Base-by-base conservation (phyloP, 1,284 basidiomycete species). In the Neonothopanus nambi region DNA sequence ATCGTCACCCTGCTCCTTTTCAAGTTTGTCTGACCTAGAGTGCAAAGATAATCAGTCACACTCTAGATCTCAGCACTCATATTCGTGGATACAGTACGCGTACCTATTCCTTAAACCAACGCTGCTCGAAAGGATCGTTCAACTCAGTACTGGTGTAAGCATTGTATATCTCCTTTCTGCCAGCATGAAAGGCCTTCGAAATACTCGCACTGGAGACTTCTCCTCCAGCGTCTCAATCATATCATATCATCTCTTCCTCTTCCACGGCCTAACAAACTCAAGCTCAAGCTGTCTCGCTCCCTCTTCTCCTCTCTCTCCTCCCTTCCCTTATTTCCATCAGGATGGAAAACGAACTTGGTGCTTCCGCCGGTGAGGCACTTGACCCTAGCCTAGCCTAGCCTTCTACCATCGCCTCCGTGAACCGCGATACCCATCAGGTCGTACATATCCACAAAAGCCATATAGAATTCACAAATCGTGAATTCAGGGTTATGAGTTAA, bases 401-500 rank as follows among this genome's bases (percentile, higher is more conserved):
- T 65, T 95, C 92, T 37, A 98, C 72, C 78, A 99, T 81, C 44
- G 77, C 76, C 75, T 99, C 97, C 35, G 96, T 99, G 60, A n/a
- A n/a, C n/a, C n/a, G n/a, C n/a, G n/a, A 99, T 82, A 55, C 98
- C 95, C 96, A 99, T 98, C 57, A 99, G 61, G 69, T 99, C 97
- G 78, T 95, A 92, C 94, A 98, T 97, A 72, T 99, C 96, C 59
- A 97, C 96, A 67, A 98, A 99, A 24, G 96, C 96, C 96, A 99
- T 99, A 72, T 99, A 99, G 75, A 99, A 99, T 77, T 99, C 96
- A 82, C 96, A 99, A 73, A 98, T 97, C 18, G 93, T 93, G 77
- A 97, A 96, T 69, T 96, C 93, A 59, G 95, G 94, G 73, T 97
- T 97, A 72, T 97, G 95, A 21, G 96, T 99, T 65, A 98, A 79